phyloP scores from a whole-genome alignment of 345 rosid species.

The Acer yangbiense region DNA sequence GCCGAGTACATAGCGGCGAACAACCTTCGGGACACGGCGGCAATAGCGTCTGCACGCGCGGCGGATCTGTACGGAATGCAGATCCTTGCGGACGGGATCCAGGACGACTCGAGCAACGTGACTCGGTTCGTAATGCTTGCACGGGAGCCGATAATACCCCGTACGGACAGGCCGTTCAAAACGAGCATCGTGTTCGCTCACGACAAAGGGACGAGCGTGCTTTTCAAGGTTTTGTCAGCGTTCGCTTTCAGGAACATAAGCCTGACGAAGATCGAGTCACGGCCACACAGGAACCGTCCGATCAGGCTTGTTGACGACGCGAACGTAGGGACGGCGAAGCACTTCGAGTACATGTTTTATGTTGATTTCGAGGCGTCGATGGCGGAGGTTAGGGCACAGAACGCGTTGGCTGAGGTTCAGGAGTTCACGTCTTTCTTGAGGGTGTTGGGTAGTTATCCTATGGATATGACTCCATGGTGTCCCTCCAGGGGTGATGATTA shows the following conservation, averaged over 20 bases:
- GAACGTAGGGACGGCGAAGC: slow-evolving; percentile 76
- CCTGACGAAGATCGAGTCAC: slow-evolving; percentile 87
- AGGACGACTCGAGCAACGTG: slow-evolving; percentile 88
- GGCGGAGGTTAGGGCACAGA: slow-evolving; percentile 94
- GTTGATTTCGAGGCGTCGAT: slow-evolving; percentile 95
- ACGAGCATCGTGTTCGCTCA: slow-evolving; percentile 98
- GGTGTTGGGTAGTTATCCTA: slow-evolving; percentile 96
- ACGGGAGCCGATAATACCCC: slow-evolving; percentile 93
- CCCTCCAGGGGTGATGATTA: slow-evolving; percentile 48
- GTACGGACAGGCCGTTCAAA: slow-evolving; percentile 93
- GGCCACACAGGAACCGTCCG: slow-evolving; percentile 89
- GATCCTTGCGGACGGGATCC: slow-evolving; percentile 81
- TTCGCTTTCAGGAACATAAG: slow-evolving; percentile 92
- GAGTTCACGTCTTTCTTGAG: slow-evolving; percentile 96
- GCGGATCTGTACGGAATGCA: slow-evolving; percentile 85
- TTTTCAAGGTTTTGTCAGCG: slow-evolving; percentile 90
- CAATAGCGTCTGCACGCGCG: slow-evolving; percentile 92
- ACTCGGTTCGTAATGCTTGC: slow-evolving; percentile 95
- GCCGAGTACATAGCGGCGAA: slow-evolving; percentile 81
- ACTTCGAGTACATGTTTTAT: slow-evolving; percentile 90
- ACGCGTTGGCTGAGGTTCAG: slow-evolving; percentile 97
- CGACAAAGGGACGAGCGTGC: slow-evolving; percentile 86
- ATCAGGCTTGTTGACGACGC: slow-evolving; percentile 77
- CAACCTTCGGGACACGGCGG: slow-evolving; percentile 79
- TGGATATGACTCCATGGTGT: slow-evolving; percentile 98